Conservation (phyloP, 345 rosid genomes). For the Punica granatum region DNA sequence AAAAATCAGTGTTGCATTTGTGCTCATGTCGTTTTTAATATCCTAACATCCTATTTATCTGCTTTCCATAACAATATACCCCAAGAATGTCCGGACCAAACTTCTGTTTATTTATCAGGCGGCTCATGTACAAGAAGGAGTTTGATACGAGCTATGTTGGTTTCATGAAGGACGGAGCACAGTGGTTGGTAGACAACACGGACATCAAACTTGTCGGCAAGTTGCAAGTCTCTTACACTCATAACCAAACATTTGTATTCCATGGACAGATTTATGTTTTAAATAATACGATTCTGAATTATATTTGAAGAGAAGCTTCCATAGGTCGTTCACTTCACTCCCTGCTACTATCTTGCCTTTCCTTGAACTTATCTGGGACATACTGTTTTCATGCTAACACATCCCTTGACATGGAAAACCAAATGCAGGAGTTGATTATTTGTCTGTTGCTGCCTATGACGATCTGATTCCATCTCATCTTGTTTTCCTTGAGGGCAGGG, state of each 20-base stretch:
- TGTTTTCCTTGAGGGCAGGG: slow-evolving; percentile 38
- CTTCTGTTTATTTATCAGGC: slow-evolving; percentile 21
- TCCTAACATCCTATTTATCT: not conserved
- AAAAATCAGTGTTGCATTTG: too few species aligned
- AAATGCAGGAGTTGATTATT: slow-evolving; percentile 11
- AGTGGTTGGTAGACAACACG: slow-evolving; percentile 71
- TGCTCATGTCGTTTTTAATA: too few species aligned
- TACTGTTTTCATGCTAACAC: not conserved
- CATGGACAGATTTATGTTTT: not conserved
- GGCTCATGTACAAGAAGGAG: slow-evolving; percentile 62
- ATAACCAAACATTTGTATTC: too few species aligned
- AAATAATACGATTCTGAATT: not conserved
- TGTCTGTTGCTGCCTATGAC: slow-evolving; percentile 15
- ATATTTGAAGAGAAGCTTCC: not conserved
- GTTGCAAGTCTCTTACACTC: not conserved
- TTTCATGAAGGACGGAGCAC: slow-evolving; percentile 67
- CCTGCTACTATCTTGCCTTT: not conserved
- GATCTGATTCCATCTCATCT: slow-evolving; percentile 35
- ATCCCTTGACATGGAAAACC: not conserved
- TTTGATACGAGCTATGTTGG: slow-evolving; percentile 68
- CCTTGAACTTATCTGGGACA: not conserved
- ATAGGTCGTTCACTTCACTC: not conserved
- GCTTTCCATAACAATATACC: not conserved
- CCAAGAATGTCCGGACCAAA: not conserved
- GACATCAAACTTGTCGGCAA: slow-evolving; percentile 79